Conservation (phyloP, 768 basidiomycete genomes). For the Chalciporus pseudorubinellus region DNA sequence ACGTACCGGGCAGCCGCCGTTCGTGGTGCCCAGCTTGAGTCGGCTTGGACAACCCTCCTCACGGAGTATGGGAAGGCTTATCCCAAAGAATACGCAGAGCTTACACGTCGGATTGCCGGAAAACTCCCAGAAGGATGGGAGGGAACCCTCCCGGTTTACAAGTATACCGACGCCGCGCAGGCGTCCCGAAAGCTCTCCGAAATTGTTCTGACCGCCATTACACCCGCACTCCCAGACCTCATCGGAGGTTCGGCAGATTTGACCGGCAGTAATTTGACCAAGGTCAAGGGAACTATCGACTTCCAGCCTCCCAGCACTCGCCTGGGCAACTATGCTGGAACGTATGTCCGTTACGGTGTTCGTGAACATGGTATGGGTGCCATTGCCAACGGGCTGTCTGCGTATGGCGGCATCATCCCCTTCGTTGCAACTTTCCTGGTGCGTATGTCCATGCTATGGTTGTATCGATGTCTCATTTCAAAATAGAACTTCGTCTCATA, state of each 20-base stretch:
- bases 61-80: conserved; percentile 70
- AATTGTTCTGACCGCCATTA: conserved; percentile 76
- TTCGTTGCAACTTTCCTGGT: conserved; percentile 92
- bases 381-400: conserved; percentile 85
- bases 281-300: conserved; percentile 79
- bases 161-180: conserved; percentile 75
- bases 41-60: conserved; percentile 71
- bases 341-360: conserved; percentile 94
- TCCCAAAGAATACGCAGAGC: conserved; percentile 82
- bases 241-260: conserved; percentile 88
- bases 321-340: conserved; percentile 80
- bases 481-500: conserved; percentile 88
- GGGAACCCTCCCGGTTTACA: conserved; percentile 81
- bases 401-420: conserved; percentile 90
- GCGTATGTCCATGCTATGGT: conserved; percentile 19
- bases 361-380: conserved; percentile 98
- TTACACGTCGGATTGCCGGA: conserved; percentile 80
- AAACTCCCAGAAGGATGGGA: conserved; percentile 87
- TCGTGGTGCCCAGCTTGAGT: conserved; percentile 72
- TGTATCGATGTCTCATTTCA: conserved; percentile 7
- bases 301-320: conserved; percentile 90
- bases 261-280: conserved; percentile 90
- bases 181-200: conserved; percentile 94
- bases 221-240: conserved; percentile 77
- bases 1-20: conserved; percentile 64